Evolutionary conservation across 129 eudicot genomes (phyloP).

Genomic region (Smallanthus sonchifolius): DNA sequence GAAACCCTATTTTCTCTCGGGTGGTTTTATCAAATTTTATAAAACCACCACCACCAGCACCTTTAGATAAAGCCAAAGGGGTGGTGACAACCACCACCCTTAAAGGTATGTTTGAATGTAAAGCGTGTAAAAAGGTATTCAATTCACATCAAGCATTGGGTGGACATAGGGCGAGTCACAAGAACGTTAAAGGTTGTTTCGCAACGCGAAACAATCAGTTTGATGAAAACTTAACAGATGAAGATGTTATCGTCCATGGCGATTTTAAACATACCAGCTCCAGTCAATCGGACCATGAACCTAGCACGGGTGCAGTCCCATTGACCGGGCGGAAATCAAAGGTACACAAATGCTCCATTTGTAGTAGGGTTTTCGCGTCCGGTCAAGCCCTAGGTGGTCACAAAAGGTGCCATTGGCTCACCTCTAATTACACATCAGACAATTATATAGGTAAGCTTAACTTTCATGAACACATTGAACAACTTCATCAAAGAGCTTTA

Average conservation of each 20-base stretch:
- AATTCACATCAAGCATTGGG: constrained; percentile 95
- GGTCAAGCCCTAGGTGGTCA: constrained; percentile 96
- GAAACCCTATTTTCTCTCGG: constrained; percentile 31
- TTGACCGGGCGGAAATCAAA: constrained; percentile 65
- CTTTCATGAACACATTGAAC: constrained; percentile 50
- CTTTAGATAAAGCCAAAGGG: constrained; percentile 49
- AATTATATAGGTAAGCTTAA: constrained; percentile 36
- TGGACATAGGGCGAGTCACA: constrained; percentile 94
- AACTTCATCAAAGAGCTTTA: constrained; percentile 34
- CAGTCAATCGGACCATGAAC: constrained; percentile 41
- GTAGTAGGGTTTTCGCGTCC: constrained; percentile 68
- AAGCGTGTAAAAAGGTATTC: constrained; percentile 89
- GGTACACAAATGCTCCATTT: constrained; percentile 83
- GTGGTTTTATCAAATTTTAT: constrained; percentile 27
- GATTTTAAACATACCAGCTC: constrained; percentile 40
- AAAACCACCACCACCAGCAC: constrained; percentile 1
- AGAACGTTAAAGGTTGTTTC: constrained; percentile 84
- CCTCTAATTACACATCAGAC: constrained; percentile 52
- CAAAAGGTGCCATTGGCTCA: constrained; percentile 95
- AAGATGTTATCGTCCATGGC: constrained; percentile 44
- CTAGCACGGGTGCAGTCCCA: constrained; percentile 13
- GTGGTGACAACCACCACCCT: constrained; percentile 26
- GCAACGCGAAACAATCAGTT: constrained; percentile 62
- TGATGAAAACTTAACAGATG: constrained; percentile 39
- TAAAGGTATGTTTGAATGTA: constrained; percentile 84